These are phyloP conservation scores for Trichoderma cornu-damae DNA, from an alignment of 2,329 filamentous ascomycete genomes.

Conservation along the genomic window DNA sequence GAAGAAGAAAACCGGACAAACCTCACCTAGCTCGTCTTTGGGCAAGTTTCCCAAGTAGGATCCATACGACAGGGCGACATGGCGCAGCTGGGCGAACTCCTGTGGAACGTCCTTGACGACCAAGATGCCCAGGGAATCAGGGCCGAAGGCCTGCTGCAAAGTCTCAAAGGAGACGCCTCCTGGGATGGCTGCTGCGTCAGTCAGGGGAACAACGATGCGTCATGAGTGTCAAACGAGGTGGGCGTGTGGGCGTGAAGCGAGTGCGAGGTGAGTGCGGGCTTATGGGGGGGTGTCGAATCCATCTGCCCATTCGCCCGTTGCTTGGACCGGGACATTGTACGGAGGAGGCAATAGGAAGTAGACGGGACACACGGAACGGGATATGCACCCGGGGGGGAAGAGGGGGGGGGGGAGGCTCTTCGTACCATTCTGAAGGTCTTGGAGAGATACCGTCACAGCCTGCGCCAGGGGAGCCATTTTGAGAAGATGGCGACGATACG, in stretches of 20 bases:
- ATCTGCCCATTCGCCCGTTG: neutral
- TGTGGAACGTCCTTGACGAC: conserved; percentile 80
- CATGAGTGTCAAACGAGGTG: neutral
- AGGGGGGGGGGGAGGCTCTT: neutral
- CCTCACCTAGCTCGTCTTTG: conserved; percentile 61
- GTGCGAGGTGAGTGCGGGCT: neutral
- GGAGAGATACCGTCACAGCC: conserved; percentile 56
- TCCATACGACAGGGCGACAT: conserved; percentile 73
- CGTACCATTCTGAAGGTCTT: conserved; percentile 55
- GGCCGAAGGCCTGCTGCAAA: conserved; percentile 78
- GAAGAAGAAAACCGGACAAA: neutral
- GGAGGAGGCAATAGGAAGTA: conserved; percentile 2
- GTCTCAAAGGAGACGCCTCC: conserved; percentile 63
- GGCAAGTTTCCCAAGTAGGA: conserved; percentile 84
- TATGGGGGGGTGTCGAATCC: neutral
- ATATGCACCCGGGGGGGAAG: too few relatives aligned
- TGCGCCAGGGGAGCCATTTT: conserved; percentile 44
- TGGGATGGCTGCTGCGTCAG: conserved; percentile 30
- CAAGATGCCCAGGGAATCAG: conserved; percentile 84
- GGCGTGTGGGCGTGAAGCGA: neutral
- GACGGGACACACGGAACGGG: neutral
- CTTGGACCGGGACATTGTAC: neutral
- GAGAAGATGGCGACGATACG: neutral
- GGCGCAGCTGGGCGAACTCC: conserved; percentile 66
- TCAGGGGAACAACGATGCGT: neutral